phyloP scores from a whole-genome alignment of 208 protist genomes.

The Endotrypanum monterogeii region DNA sequence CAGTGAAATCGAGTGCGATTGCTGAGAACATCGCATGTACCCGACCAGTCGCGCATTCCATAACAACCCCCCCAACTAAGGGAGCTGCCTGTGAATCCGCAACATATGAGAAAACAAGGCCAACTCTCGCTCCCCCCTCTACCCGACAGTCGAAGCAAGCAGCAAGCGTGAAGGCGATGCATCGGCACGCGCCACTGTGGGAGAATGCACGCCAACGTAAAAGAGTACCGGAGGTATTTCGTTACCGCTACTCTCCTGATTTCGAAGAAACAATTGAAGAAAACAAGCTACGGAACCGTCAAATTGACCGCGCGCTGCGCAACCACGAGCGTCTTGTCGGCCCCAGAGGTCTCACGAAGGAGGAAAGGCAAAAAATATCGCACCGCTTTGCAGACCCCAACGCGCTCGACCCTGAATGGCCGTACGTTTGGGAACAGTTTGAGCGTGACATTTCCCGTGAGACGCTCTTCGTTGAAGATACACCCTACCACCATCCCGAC shows the following conservation, averaged over 20 bases:
- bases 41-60: not conserved
- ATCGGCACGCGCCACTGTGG: slow-evolving; percentile 33
- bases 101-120: not conserved
- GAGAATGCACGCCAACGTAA: slow-evolving; percentile 21
- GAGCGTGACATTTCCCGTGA: slow-evolving; percentile 56
- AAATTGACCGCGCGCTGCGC: slow-evolving; percentile 18
- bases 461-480: slow-evolving; percentile 50
- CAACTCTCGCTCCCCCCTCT: not conserved
- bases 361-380: slow-evolving; percentile 14
- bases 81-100: not conserved
- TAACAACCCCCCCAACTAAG: not conserved
- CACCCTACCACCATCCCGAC: slow-evolving; percentile 32
- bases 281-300: slow-evolving; percentile 19
- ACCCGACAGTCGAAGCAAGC: not conserved
- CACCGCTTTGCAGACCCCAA: slow-evolving; percentile 27
- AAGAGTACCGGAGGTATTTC: slow-evolving; percentile 38
- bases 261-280: slow-evolving; percentile 27
- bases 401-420: slow-evolving; percentile 39
- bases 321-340: slow-evolving; percentile 9
- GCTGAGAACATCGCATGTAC: not conserved
- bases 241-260: slow-evolving; percentile 30
- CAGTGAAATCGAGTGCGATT: not conserved
- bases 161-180: slow-evolving; percentile 20
- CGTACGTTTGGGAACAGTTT: slow-evolving; percentile 63
- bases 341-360: slow-evolving; percentile 6